Evolutionary conservation across 441 rosid species (phyloP).

Genomic region (Populus hybrid): DNA sequence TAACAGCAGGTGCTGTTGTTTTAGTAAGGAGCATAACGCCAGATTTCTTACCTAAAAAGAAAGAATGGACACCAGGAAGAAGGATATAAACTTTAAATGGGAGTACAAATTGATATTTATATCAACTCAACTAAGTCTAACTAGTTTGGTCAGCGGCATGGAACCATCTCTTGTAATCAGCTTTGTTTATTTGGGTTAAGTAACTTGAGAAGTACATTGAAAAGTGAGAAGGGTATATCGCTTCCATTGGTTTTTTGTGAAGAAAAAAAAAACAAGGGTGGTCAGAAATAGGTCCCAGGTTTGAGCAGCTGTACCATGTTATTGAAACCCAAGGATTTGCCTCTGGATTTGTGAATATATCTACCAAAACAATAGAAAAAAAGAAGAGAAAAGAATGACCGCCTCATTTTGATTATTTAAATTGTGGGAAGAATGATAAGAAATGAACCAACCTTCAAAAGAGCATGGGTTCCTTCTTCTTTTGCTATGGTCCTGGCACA

Average conservation of each 20-base stretch:
- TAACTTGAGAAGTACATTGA: neutral
- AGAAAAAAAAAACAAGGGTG: neutral
- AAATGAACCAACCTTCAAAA: constrained; percentile 55
- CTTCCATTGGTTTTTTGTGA: neutral
- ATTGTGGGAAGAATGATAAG: neutral
- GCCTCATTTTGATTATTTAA: neutral
- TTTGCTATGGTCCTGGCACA: constrained; percentile 69
- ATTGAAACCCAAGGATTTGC: neutral
- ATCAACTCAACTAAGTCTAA: neutral
- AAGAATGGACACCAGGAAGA: neutral
- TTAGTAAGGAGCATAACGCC: neutral
- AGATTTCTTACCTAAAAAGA: neutral
- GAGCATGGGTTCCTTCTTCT: constrained; percentile 78
- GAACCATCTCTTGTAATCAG: neutral
- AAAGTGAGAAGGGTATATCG: neutral
- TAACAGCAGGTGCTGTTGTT: neutral
- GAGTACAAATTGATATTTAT: neutral
- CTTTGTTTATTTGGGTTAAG: neutral
- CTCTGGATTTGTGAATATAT: neutral
- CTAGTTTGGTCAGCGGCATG: neutral
- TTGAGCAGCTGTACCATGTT: neutral
- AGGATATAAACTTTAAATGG: neutral
- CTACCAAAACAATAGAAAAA: neutral
- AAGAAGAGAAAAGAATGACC: neutral
- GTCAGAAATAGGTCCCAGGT: neutral